Conservation (phyloP, 805 yeast species). For the Blastobotrys robertii region DNA sequence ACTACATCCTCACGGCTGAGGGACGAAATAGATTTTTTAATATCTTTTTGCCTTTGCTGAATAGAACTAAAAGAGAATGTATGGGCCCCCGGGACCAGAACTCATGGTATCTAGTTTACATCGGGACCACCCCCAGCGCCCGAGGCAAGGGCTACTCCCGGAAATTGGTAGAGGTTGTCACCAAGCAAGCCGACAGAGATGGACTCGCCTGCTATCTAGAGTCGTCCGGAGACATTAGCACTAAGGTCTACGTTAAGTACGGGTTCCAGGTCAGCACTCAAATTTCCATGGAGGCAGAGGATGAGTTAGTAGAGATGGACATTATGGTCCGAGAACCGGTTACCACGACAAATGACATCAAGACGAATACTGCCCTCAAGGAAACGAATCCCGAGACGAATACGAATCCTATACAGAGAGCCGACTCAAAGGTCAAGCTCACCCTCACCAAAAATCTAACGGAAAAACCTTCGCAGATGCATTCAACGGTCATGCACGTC, state of each 20-base stretch:
- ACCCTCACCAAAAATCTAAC: too few species aligned
- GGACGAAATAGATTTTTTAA: constrained; percentile 42
- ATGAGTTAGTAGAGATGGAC: constrained; percentile 12
- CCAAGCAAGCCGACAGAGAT: constrained; percentile 29
- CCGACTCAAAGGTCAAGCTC: too few species aligned
- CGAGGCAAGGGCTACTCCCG: constrained; percentile 52
- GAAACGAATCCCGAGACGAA: too few species aligned
- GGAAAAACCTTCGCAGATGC: too few species aligned
- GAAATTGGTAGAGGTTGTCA: constrained; percentile 39
- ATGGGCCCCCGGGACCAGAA: constrained; percentile 32
- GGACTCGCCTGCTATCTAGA: constrained; percentile 41
- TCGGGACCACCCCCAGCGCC: constrained; percentile 48
- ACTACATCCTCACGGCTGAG: constrained; percentile 29
- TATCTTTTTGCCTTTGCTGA: constrained; percentile 41
- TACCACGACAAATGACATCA: neutral
- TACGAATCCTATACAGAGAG: too few species aligned
- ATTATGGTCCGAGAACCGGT: constrained; percentile 22
- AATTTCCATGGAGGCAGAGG: constrained; percentile 8
- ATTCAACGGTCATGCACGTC: too few species aligned
- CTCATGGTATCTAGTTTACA: constrained; percentile 50
- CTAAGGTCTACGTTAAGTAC: constrained; percentile 43
- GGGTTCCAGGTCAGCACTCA: constrained; percentile 31
- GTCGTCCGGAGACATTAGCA: constrained; percentile 45
- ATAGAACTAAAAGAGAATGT: constrained; percentile 33
- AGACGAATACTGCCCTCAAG: too few species aligned